Percentiles rank a stretch among this genome's conserved stretches.
These are phyloP conservation scores for Hypsizygus marmoreus DNA, from an alignment of 768 basidiomycete genomes.

Conservation along the genomic window DNA sequence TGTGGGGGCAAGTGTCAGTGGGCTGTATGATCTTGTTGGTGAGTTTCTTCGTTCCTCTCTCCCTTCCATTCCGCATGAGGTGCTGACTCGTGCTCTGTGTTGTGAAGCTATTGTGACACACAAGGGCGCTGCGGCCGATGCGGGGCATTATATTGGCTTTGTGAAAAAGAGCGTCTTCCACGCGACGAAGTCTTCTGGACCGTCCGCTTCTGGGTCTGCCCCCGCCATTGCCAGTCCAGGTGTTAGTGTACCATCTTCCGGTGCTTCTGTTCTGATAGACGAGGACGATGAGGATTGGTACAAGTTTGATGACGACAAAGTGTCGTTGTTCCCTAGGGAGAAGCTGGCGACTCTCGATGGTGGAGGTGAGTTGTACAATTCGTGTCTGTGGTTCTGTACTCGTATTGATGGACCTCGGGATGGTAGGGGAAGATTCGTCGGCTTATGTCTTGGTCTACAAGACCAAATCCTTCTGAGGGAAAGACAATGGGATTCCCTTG, in stretches of 20 bases:
- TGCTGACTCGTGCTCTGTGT: not conserved
- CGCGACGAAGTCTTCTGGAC: conserved; percentile 29
- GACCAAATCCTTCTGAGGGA: conserved; percentile 43
- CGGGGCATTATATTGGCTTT: conserved; percentile 95
- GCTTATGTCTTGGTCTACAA: conserved; percentile 90
- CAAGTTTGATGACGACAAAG: conserved; percentile 97
- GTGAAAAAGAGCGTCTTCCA: conserved; percentile 79
- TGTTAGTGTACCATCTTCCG: conserved; percentile 14
- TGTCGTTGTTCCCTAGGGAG: conserved; percentile 81
- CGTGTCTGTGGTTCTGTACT: not conserved
- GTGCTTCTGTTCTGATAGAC: conserved; percentile 38
- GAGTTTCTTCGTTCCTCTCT: conserved; percentile 29
- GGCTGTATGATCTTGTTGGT: conserved; percentile 92
- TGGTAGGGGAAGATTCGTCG: conserved; percentile 76
- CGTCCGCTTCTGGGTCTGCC: conserved; percentile 16
- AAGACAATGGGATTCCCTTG: too few relatives aligned
- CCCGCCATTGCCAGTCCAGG: conserved; percentile 17
- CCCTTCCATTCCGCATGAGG: not conserved
- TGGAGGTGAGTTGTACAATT: conserved; percentile 52
- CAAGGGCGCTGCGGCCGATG: conserved; percentile 94
- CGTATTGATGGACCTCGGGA: not conserved
- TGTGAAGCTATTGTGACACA: conserved; percentile 89
- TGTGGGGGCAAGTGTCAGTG: conserved; percentile 73
- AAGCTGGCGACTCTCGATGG: conserved; percentile 86
- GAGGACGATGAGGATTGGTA: conserved; percentile 87